A percentile compares a stretch with the other conserved stretches of the same genome.
Conservation (phyloP, 306 rosid genomes). For the Vigna mungo region DNA sequence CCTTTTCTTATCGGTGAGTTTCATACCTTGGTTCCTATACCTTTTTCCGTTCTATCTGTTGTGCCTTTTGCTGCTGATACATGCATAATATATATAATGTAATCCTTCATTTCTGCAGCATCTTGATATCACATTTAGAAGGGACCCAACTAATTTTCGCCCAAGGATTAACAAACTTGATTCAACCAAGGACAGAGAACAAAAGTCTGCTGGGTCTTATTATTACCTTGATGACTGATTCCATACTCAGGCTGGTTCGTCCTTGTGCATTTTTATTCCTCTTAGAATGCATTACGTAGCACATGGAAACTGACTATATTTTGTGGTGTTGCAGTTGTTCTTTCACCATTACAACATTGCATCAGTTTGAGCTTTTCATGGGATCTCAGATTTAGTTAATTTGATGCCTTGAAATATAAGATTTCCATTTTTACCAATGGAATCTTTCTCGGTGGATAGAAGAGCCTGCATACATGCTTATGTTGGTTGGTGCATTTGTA, state of each 20-base stretch:
- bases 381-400: constrained; percentile 33
- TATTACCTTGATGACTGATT: constrained; percentile 90
- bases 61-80: constrained; percentile 1
- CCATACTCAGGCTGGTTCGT: constrained; percentile 43
- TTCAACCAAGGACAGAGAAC: constrained; percentile 93
- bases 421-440: constrained; percentile 26
- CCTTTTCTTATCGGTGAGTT: constrained; percentile 94
- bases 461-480: constrained; percentile 46
- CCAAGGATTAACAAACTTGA: constrained; percentile 93
- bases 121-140: constrained; percentile 91
- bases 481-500: constrained; percentile 53
- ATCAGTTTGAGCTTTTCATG: constrained; percentile 41
- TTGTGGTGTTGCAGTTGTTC: constrained; percentile 46
- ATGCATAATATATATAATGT: constrained; percentile 10
- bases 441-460: constrained; percentile 42
- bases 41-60: background rate
- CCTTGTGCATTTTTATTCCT: constrained; percentile 22
- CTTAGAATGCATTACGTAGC: background rate
- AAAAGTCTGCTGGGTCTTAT: constrained; percentile 88
- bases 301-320: constrained; percentile 16
- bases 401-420: constrained; percentile 41
- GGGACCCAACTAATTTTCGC: constrained; percentile 93
- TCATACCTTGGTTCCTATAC: background rate
- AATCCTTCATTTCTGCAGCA: constrained; percentile 64
- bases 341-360: constrained; percentile 30